A percentile compares a stretch with the other conserved stretches of the same genome.
phyloP scores from a whole-genome alignment of 2,329 filamentous ascomycete species.

The Beauveria brongniartii region DNA sequence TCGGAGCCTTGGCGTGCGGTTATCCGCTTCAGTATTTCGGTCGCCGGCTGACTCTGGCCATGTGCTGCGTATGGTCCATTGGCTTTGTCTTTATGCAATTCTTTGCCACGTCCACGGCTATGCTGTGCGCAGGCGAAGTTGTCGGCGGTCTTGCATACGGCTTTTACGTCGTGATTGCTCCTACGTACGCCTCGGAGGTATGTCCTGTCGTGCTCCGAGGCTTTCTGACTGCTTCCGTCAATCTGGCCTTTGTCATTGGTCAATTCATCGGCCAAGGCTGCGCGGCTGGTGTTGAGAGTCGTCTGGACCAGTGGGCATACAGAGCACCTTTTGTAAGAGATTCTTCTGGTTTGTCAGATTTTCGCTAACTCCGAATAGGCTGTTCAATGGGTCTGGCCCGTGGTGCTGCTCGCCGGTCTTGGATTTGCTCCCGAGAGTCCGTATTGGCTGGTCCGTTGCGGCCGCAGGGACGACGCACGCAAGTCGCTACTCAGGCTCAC shows the following conservation, averaged over 20 bases:
- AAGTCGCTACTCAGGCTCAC: slow-evolving; percentile 35
- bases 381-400: slow-evolving; percentile 43
- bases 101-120: slow-evolving; percentile 47
- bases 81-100: slow-evolving; percentile 55
- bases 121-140: slow-evolving; percentile 53
- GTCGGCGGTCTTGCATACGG: slow-evolving; percentile 54
- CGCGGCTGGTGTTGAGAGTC: slow-evolving; percentile 32
- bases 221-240: slow-evolving; percentile 51
- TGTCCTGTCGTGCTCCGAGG: slow-evolving; percentile 50
- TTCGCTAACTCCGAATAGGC: slow-evolving; percentile 18
- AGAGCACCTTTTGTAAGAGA: slow-evolving; percentile 17
- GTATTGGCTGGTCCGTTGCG: slow-evolving; percentile 41
- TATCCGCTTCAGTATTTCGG: slow-evolving; percentile 31
- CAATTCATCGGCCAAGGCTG: slow-evolving; percentile 47
- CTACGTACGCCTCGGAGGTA: slow-evolving; percentile 54
- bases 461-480: slow-evolving; percentile 32
- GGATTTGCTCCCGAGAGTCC: slow-evolving; percentile 42
- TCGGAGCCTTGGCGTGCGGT: slow-evolving; percentile 30
- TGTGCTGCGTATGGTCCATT: slow-evolving; percentile 37
- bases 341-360: neutral
- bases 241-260: slow-evolving; percentile 55
- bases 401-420: slow-evolving; percentile 35
- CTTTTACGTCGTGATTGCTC: slow-evolving; percentile 50
- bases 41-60: slow-evolving; percentile 36
- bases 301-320: slow-evolving; percentile 40